Percentiles rank a stretch among this genome's conserved stretches.
phyloP scores from a whole-genome alignment of 805 yeast species.

The Nakazawaea populi region DNA sequence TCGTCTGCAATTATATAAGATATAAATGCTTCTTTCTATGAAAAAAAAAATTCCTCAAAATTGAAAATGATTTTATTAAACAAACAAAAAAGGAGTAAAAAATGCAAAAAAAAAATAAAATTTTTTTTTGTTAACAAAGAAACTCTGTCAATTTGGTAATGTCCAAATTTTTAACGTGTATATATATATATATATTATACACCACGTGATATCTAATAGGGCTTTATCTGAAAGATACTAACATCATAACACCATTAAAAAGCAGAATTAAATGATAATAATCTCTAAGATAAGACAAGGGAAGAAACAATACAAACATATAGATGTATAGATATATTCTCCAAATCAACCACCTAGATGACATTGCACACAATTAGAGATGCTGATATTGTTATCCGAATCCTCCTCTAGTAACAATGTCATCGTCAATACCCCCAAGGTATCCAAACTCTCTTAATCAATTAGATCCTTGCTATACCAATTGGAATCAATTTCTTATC shows the following conservation, averaged over 20 bases:
- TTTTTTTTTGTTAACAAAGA: not conserved
- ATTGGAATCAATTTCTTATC: constrained; percentile 1
- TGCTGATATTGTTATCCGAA: not conserved
- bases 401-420: too few relatives aligned
- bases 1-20: constrained; percentile 26
- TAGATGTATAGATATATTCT: too few relatives aligned
- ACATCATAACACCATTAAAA: not conserved
- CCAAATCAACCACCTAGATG: not conserved
- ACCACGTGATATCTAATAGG: not conserved
- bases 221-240: not conserved
- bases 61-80: not conserved
- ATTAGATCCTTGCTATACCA: constrained; percentile 1
- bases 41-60: not conserved
- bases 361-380: not conserved
- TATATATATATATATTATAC: not conserved
- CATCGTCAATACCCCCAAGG: not conserved
- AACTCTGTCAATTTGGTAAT: too few relatives aligned
- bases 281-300: too few relatives aligned
- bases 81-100: too few relatives aligned
- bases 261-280: too few relatives aligned
- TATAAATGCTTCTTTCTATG: constrained; percentile 30
- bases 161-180: too few relatives aligned
- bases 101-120: not conserved
- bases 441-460: not conserved
- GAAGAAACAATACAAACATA: too few relatives aligned